Conservation (phyloP, 1,139 yeast species). For the Sporopachydermia cereana region DNA sequence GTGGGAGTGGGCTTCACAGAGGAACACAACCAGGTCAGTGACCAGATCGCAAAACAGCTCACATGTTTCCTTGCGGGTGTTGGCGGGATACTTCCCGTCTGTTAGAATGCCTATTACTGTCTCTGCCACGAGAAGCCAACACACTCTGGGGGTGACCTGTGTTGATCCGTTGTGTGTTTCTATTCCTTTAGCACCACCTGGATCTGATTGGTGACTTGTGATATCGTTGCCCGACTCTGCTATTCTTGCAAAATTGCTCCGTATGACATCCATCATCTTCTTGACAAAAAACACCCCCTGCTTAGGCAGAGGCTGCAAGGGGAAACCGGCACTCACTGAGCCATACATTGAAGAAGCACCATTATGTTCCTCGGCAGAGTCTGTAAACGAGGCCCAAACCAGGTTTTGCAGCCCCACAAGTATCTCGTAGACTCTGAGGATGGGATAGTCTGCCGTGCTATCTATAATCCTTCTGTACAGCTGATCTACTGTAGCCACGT, state of each 20-base stretch:
- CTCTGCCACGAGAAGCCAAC: neutral
- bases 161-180: neutral
- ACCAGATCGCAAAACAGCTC: neutral
- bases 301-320: constrained; percentile 9
- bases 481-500: constrained; percentile 39
- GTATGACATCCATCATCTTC: constrained; percentile 19
- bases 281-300: constrained; percentile 32
- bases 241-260: neutral
- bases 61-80: neutral
- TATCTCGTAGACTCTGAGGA: neutral
- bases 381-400: neutral
- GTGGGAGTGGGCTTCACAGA: no score
- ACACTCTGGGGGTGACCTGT: neutral
- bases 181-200: no score
- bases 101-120: neutral
- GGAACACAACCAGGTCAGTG: neutral
- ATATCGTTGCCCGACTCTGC: no score
- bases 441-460: constrained; percentile 43
- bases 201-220: no score
- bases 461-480: constrained; percentile 52
- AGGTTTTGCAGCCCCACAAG: neutral
- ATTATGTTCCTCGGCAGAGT: neutral
- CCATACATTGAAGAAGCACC: neutral
- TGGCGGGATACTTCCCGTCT: neutral
- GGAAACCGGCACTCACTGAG: neutral